Evolutionary conservation across 192 early-diverging fungal species (phyloP).

Genomic region (Coemansia sp.): DNA sequence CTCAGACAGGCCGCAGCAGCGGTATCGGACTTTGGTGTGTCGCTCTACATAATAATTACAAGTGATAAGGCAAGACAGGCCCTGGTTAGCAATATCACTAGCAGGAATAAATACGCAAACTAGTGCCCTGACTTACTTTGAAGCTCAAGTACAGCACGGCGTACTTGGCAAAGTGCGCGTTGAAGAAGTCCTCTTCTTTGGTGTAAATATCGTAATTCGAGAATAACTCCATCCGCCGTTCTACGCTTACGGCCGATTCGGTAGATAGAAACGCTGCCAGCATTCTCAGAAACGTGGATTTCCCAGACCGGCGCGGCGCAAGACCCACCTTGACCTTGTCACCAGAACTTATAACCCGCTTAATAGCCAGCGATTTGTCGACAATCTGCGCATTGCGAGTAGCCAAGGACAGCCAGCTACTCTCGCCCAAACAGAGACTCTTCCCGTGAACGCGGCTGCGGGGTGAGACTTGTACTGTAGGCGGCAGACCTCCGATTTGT

Average conservation of each 20-base stretch:
- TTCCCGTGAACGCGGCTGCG: not conserved
- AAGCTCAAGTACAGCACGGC: not conserved
- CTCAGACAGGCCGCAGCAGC: not conserved
- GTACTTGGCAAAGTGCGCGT: constrained; percentile 6
- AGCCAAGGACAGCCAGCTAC: constrained; percentile 1
- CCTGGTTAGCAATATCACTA: not conserved
- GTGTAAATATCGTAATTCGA: not conserved
- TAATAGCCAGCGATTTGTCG: not conserved
- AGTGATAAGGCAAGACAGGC: not conserved
- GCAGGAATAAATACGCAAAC: not conserved
- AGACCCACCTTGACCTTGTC: not conserved
- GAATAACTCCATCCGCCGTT: not conserved
- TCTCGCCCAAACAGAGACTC: not conserved
- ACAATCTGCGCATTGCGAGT: not conserved
- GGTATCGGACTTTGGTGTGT: not conserved
- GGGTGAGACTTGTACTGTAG: not conserved
- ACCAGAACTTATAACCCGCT: not conserved
- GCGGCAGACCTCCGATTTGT: not conserved
- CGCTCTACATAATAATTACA: not conserved
- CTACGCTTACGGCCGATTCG: not conserved
- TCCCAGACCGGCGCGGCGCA: not conserved
- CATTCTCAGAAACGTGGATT: not conserved
- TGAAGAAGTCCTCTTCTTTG: not conserved
- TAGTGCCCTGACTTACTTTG: not conserved
- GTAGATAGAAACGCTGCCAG: not conserved